A percentile compares a stretch with the other conserved stretches of the same genome.
Evolutionary conservation across 1,139 yeast genomes (phyloP).

Genomic region (Taiozyma sp.): DNA sequence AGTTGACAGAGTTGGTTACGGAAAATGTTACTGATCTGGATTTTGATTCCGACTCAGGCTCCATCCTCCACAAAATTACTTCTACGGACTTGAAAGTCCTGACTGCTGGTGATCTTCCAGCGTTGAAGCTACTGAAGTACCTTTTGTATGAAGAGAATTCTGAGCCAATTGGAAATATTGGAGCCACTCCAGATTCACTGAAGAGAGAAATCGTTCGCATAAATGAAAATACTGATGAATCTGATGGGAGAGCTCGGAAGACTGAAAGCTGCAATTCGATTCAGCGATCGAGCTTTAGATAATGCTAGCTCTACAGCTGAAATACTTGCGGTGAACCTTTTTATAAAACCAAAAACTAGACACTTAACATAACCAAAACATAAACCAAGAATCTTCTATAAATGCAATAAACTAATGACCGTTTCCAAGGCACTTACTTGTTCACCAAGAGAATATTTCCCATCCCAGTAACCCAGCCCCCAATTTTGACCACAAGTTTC

Average conservation of each 20-base stretch:
- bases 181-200: background rate
- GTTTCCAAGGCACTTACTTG: constrained; percentile 55
- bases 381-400: background rate
- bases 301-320: too few relatives aligned
- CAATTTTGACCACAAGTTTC: constrained; percentile 57
- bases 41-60: background rate
- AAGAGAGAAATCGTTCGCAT: background rate
- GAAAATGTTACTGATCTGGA: background rate
- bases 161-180: background rate
- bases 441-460: constrained; percentile 50
- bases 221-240: background rate
- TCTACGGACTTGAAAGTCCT: background rate
- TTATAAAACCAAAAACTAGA: background rate
- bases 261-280: too few relatives aligned
- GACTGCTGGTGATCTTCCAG: background rate
- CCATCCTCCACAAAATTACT: background rate
- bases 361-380: background rate
- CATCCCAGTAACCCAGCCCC: constrained; percentile 45
- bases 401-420: constrained; percentile 35
- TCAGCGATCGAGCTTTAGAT: too few relatives aligned
- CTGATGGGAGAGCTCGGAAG: background rate
- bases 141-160: background rate
- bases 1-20: background rate
- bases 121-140: background rate
- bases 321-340: too few relatives aligned